These are phyloP conservation scores for Tetrahymena borealis DNA, from an alignment of 73 alveolate genomes.

Conservation along the genomic window DNA sequence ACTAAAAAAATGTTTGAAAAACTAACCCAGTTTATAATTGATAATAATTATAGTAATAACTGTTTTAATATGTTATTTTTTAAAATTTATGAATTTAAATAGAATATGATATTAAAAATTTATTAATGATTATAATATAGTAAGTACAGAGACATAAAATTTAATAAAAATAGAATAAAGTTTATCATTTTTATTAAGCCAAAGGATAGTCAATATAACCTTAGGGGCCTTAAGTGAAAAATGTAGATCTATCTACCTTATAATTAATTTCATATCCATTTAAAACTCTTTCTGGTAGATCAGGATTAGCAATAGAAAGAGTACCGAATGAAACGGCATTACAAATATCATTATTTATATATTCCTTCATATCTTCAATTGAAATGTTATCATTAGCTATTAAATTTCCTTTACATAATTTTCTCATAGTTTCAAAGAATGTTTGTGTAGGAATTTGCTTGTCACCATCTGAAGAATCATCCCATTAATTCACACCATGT, in stretches of 20 bases:
- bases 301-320: constrained; percentile 40
- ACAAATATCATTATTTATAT: constrained; percentile 10
- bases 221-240: constrained; percentile 31
- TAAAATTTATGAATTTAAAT: too few species aligned
- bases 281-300: constrained; percentile 32
- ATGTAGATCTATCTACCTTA: constrained; percentile 30
- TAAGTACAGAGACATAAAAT: background rate
- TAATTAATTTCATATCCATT: constrained; percentile 24
- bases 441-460: constrained; percentile 11
- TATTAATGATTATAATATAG: too few species aligned
- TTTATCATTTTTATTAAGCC: background rate
- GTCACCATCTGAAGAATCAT: constrained; percentile 34
- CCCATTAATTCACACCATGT: constrained; percentile 17
- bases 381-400: constrained; percentile 35
- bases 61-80: too few species aligned
- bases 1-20: too few species aligned
- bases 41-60: too few species aligned
- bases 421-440: constrained; percentile 21
- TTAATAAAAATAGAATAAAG: background rate
- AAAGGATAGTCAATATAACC: constrained; percentile 45
- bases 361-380: constrained; percentile 23
- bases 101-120: too few species aligned
- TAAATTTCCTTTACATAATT: constrained; percentile 24
- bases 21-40: too few species aligned
- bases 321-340: constrained; percentile 49